These are phyloP conservation scores for Thermothelomyces thermophilus DNA, from an alignment of 2,329 filamentous ascomycete genomes.

Conservation along the genomic window DNA sequence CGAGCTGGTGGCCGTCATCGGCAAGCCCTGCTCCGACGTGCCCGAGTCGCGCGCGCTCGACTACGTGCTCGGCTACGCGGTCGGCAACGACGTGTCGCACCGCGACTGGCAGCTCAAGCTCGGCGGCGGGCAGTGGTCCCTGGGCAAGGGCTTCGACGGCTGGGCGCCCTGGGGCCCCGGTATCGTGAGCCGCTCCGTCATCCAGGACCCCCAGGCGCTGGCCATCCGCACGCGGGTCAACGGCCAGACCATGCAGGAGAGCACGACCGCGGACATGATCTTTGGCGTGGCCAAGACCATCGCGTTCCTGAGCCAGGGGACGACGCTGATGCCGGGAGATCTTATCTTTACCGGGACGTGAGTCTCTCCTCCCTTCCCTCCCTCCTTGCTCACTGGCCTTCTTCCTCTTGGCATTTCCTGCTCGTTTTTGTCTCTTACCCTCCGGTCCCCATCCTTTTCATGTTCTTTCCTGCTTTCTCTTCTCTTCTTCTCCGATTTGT, in stretches of 20 bases:
- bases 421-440: no score
- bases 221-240: constrained; percentile 54
- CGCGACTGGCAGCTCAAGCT: constrained; percentile 67
- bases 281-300: constrained; percentile 55
- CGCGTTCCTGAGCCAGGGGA: constrained; percentile 53
- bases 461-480: background rate
- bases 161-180: constrained; percentile 70
- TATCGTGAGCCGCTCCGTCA: constrained; percentile 53
- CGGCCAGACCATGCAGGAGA: constrained; percentile 49
- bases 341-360: constrained; percentile 60
- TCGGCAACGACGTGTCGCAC: constrained; percentile 76
- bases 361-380: constrained; percentile 28
- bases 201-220: constrained; percentile 51
- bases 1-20: constrained; percentile 68
- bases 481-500: background rate
- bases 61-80: constrained; percentile 67
- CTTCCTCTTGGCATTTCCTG: no score
- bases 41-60: constrained; percentile 58
- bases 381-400: no score
- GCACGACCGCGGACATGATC: constrained; percentile 55
- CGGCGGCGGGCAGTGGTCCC: constrained; percentile 62
- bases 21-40: constrained; percentile 59
- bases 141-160: constrained; percentile 69
- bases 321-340: constrained; percentile 57
- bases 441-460: no score